phyloP scores from a whole-genome alignment of 306 rosid genomes.

The Dryas octopetala region DNA sequence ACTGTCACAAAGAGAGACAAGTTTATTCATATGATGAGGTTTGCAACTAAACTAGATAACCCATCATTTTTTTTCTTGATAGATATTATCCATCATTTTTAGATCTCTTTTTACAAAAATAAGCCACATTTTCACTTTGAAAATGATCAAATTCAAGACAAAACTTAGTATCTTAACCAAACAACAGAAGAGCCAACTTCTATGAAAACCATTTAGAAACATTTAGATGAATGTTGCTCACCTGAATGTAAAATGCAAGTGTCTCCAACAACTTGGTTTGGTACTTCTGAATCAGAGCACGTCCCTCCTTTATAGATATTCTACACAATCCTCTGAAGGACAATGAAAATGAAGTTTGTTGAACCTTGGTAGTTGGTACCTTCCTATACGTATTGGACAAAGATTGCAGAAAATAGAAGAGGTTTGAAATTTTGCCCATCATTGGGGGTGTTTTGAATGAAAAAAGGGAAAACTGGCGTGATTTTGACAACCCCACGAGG shows the following conservation, averaged over 20 bases:
- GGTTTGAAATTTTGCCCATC: neutral
- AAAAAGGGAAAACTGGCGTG: neutral
- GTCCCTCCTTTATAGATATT: constrained; percentile 35
- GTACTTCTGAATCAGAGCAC: neutral
- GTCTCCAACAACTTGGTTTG: neutral
- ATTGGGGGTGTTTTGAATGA: neutral
- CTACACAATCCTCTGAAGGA: constrained; percentile 10
- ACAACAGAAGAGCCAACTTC: neutral
- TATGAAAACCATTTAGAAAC: too few relatives aligned
- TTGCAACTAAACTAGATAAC: too few relatives aligned
- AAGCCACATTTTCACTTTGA: neutral
- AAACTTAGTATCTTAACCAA: neutral
- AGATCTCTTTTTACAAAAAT: neutral
- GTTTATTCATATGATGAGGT: too few relatives aligned
- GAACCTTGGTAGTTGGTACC: neutral
- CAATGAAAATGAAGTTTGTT: neutral
- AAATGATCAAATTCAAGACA: neutral
- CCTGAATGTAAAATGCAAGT: constrained; percentile 26
- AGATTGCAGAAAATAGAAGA: constrained; percentile 23
- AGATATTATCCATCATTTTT: too few relatives aligned
- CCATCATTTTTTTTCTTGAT: too few relatives aligned
- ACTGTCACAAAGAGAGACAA: too few relatives aligned
- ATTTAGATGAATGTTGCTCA: constrained; percentile 12
- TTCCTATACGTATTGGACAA: constrained; percentile 33
- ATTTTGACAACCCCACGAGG: constrained; percentile 18